A percentile compares a stretch with the other conserved stretches of the same genome.
Evolutionary conservation across 208 protist species (phyloP).

Genomic region (Leishmania martiniquensis): DNA sequence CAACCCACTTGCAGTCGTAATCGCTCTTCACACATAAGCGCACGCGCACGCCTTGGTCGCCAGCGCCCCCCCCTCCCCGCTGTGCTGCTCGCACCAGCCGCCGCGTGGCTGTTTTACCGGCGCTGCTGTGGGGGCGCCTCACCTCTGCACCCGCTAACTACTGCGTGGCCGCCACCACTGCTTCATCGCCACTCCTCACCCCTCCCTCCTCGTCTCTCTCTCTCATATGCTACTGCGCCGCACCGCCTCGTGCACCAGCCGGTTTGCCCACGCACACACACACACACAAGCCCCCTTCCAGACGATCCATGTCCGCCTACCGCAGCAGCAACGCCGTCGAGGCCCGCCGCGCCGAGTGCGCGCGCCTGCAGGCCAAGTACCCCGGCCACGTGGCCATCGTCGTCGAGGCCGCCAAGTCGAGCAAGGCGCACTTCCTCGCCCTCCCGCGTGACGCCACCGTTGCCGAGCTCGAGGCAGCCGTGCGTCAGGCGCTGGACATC

Average conservation of each 20-base stretch:
- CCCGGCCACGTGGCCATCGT: not conserved
- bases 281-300: too few relatives aligned
- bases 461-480: too few relatives aligned
- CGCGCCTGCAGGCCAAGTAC: not conserved
- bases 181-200: not conserved
- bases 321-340: not conserved
- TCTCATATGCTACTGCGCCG: too few relatives aligned
- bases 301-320: slow-evolving; percentile 4
- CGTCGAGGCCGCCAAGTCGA: not conserved
- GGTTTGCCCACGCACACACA: not conserved
- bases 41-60: not conserved
- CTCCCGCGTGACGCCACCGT: too few relatives aligned
- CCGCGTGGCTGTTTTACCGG: too few relatives aligned
- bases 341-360: not conserved
- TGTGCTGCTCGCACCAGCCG: not conserved
- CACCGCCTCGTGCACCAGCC: not conserved
- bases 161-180: not conserved
- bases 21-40: not conserved
- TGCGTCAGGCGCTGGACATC: too few relatives aligned
- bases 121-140: too few relatives aligned
- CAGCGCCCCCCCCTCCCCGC: not conserved
- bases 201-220: not conserved
- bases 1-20: not conserved
- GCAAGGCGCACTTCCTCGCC: slow-evolving; percentile 5
- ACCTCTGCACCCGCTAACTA: not conserved